Percentiles rank a stretch among this genome's conserved stretches.
These are phyloP conservation scores for Candida ascalaphidarum DNA, from an alignment of 805 yeast genomes.

Conservation along the genomic window DNA sequence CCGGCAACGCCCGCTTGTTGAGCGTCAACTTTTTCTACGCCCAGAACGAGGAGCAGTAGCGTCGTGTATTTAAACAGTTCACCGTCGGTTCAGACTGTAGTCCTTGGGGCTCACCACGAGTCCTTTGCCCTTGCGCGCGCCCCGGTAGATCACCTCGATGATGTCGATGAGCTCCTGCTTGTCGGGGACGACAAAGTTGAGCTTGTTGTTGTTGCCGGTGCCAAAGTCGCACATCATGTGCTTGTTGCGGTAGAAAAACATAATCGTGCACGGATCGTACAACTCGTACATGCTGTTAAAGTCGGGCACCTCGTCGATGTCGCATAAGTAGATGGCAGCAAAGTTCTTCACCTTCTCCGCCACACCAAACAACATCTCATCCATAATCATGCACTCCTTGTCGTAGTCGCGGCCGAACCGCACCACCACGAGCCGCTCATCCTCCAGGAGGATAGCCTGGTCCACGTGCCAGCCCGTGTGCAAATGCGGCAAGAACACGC, in stretches of 20 bases:
- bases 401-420: constrained; percentile 81
- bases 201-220: constrained; percentile 92
- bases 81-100: constrained; percentile 30
- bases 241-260: constrained; percentile 89
- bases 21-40: constrained; percentile 82
- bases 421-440: constrained; percentile 77
- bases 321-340: constrained; percentile 83
- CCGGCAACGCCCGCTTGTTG: constrained; percentile 47
- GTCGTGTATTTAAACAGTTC: too few species aligned
- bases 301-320: constrained; percentile 82
- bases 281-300: constrained; percentile 84
- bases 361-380: constrained; percentile 69
- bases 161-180: constrained; percentile 89
- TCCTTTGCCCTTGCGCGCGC: constrained; percentile 90
- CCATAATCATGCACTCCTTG: constrained; percentile 81
- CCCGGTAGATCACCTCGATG: constrained; percentile 80
- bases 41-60: constrained; percentile 34
- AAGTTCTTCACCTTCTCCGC: constrained; percentile 82
- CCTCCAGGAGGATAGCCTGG: constrained; percentile 90
- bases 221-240: constrained; percentile 99
- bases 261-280: constrained; percentile 82
- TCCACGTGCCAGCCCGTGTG: constrained; percentile 68
- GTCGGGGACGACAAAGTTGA: constrained; percentile 67
- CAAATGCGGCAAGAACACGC: constrained; percentile 12
- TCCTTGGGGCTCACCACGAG: constrained; percentile 78